Base-by-base conservation (phyloP, 2,329 filamentous ascomycete species). In the Colletotrichum sp. region DNA sequence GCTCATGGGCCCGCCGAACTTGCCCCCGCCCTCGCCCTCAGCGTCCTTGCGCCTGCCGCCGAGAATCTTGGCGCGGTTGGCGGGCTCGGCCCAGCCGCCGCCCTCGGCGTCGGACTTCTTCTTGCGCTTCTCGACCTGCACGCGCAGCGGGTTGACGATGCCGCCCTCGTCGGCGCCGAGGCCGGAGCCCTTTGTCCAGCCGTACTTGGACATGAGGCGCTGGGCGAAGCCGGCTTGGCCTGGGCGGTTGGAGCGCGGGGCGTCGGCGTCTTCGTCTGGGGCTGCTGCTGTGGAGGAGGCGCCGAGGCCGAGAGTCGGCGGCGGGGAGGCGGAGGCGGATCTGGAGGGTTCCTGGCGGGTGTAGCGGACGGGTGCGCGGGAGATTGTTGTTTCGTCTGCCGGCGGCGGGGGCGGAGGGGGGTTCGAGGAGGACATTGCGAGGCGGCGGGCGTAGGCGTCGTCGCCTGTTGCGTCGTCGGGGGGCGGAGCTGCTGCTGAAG, bases 141-240 rank as follows among this genome's bases (percentile, higher is more conserved):
- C 94, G 63, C 92, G 92, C 6, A 99, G 87, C 6, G 96, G 95
- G 26, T 96, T 95, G 70, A 95, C 90, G 80, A 99, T 98, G 76
- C 97, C 97, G 28, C 93, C 92, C 36, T 92, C 92, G 77, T 93
- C 91, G 18, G 95, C 96, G 79, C 97, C 97, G 6, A 99, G 91
- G 24, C 97, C 97, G 77, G 93, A 91, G 28, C 97, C 97, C 81
- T 96, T 94, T 43, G 93, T 93, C 95, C 96, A 99, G 71, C 97
- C 97, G 85, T 98, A 97, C 83, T 98, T 99, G 77, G 92, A 91
- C 92, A 99, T 95, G 72, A 99, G 91, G 39, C 96, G 94, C 79
- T 96, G 92, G 1, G 95, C 97, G 83, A 98, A 98, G 67, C 93
- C 94, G 78, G 93, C 91, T 83, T 98, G 94, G 18, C 95, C 95